Conservation (phyloP, 1,139 yeast species). For the Yamadazyma blattariae region DNA sequence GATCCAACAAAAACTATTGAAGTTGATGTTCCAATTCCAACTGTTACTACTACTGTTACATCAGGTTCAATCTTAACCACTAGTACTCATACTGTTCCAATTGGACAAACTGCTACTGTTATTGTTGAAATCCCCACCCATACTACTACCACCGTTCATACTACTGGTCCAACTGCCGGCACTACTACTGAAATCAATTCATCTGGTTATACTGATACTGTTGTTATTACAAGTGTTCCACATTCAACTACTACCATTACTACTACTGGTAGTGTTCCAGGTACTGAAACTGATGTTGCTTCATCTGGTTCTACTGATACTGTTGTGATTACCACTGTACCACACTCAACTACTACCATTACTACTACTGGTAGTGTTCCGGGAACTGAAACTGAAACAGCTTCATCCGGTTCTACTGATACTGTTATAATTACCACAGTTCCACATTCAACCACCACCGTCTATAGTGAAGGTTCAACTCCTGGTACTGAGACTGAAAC, state of each 20-base stretch:
- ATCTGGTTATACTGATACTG: constrained; percentile 8
- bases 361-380: not conserved
- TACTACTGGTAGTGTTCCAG: too few species aligned
- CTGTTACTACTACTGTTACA: constrained; percentile 16
- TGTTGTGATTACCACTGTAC: constrained; percentile 4
- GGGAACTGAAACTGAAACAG: constrained; percentile 6
- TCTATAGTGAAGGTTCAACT: too few species aligned
- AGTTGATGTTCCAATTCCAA: constrained; percentile 12
- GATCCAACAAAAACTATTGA: constrained; percentile 17
- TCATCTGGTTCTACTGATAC: too few species aligned
- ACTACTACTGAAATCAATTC: not conserved
- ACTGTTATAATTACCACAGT: constrained; percentile 8
- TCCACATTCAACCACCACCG: constrained; percentile 5
- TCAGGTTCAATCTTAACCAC: constrained; percentile 7
- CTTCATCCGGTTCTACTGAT: constrained; percentile 10
- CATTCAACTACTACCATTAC: not conserved
- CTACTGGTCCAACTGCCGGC: not conserved
- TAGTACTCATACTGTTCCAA: constrained; percentile 10
- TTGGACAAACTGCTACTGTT: constrained; percentile 9
- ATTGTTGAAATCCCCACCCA: constrained; percentile 13
- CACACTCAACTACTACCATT: constrained; percentile 4
- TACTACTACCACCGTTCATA: constrained; percentile 1
- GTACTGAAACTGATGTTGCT: not conserved
- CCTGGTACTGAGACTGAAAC: too few species aligned
- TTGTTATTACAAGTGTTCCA: constrained; percentile 5